These are phyloP conservation scores for Aspergillus persii DNA, from an alignment of 2,329 filamentous ascomycete genomes.

Conservation along the genomic window DNA sequence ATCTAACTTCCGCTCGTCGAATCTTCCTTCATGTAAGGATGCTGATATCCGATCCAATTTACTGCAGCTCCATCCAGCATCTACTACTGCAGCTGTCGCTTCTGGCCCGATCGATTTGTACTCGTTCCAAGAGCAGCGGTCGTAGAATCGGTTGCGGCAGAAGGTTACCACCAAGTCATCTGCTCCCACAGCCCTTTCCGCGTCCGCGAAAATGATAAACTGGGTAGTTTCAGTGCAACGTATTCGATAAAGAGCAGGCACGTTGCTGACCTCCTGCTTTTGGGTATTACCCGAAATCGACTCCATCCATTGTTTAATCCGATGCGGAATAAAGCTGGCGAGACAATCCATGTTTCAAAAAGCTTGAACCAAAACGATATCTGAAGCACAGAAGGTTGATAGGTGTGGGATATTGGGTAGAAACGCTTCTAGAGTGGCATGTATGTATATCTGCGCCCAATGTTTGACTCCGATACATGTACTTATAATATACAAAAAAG, in stretches of 20 bases:
- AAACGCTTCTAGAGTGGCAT: too few species aligned
- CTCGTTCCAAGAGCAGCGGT: not conserved
- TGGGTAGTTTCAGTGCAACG: not conserved
- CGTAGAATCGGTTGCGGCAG: not conserved
- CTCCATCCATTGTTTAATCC: not conserved
- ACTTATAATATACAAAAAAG: too few species aligned
- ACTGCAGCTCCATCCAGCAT: not conserved
- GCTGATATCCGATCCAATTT: not conserved
- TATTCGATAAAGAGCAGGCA: not conserved
- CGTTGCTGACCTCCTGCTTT: not conserved
- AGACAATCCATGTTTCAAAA: not conserved
- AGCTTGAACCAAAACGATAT: too few species aligned
- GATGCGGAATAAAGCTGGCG: not conserved
- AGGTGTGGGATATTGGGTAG: too few species aligned
- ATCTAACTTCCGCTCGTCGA: slow-evolving; percentile 1
- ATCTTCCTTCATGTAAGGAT: not conserved
- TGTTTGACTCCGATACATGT: too few species aligned
- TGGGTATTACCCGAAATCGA: not conserved
- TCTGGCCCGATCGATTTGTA: not conserved
- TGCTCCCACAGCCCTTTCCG: not conserved
- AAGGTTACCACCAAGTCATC: not conserved
- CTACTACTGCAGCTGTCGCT: slow-evolving; percentile 2
- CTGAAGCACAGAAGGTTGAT: too few species aligned
- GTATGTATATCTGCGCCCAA: too few species aligned
- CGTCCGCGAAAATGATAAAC: not conserved